Evolutionary conservation across 805 yeast species (phyloP), one percentile per base, ranked within the genome.

Genomic region (Candida quercuum): DNA sequence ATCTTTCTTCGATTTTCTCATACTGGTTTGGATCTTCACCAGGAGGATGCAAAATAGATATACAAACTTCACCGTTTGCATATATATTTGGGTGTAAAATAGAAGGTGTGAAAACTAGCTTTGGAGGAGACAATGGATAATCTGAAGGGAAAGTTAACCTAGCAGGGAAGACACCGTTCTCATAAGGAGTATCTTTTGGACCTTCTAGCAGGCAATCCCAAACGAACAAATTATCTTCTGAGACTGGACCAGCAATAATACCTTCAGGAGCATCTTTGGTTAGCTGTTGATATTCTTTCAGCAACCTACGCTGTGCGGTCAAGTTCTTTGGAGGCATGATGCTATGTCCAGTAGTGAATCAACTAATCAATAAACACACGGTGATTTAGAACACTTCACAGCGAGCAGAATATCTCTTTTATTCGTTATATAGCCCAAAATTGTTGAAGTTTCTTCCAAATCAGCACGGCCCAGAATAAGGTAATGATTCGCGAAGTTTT

Each of bases 11-110:
- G 0, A 98, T 95, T 22, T 86, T 64, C 60, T 93, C 99, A 63
- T 93, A 93, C 72, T 83, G 88, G 59, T 88, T 77, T 16, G 99
- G 98, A 60, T 93, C 99, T 51, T 89, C 95, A 10, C 99, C 99
- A 1, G 98, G 96, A 1, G 96, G 79, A 58, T 93, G 99, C 47
- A 93, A 68, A 35, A 93, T 93, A 13, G 96, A 86, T 35, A 93
- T 93, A 60, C 99, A 93, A 4, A 93, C 99, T 18, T 86, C 86
- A 3, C 99, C 99, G 55, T 89, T 95, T 35, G 85, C 78, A 59
- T 91, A 93, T 38, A 93, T 79, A 60, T 93, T 93, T 18, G 99
- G 99, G 60, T 93, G 99, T 41, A 86, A 69, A 36, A 93, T 73
- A 5, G 94, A 81, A 19, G 95, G 89, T 13, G 78, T 79, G 55